Evolutionary conservation across 306 rosid genomes (phyloP), one percentile per base, ranked within the genome.

Genomic region (Corylus avellana): DNA sequence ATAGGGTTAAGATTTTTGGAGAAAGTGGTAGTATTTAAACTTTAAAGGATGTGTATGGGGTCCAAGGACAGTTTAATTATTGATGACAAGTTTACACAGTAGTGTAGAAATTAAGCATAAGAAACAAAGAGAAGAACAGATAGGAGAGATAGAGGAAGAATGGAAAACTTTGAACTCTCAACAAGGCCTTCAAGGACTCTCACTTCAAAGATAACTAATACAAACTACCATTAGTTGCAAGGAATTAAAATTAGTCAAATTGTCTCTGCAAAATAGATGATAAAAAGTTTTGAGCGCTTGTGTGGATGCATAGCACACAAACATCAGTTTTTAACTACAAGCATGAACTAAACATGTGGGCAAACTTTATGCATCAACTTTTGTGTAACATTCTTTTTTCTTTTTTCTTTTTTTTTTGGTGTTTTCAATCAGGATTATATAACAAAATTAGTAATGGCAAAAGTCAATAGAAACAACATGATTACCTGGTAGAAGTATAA

Each of bases 401-500:
- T 6, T 4, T 6, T 4, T 27, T 27, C 9, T 12, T 6, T 1
- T n/a, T n/a, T 54, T 54, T 18, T 1, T 7, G 16, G 20, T 18
- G 10, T 4, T 54, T 62, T 32, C 44, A 12, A 27, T 39, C 12
- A 35, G 7, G 13, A 72, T 72, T 74, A 17, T 12, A 56, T 58
- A 16, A 55, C 68, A 37, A 53, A 73, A 35, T 75, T 25, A 1
- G 11, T 10, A 4, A 25, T 44, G 32, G 25, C 7, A 1, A 48
- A 25, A 48, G 57, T 66, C n/a, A 35, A n/a, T 16, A 27, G 32
- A 75, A 48, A 64, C 16, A 55, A 49, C 56, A 84, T 1, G 6
- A 49, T 80, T 72, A 87, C 92, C 89, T 87, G 91, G 78, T 85
- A 89, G 84, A 85, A 89, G 70, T 87, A 89, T 73, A 85, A 79